Evolutionary conservation across 1,284 basidiomycete genomes (phyloP).

Genomic region (Naganishia albida): DNA sequence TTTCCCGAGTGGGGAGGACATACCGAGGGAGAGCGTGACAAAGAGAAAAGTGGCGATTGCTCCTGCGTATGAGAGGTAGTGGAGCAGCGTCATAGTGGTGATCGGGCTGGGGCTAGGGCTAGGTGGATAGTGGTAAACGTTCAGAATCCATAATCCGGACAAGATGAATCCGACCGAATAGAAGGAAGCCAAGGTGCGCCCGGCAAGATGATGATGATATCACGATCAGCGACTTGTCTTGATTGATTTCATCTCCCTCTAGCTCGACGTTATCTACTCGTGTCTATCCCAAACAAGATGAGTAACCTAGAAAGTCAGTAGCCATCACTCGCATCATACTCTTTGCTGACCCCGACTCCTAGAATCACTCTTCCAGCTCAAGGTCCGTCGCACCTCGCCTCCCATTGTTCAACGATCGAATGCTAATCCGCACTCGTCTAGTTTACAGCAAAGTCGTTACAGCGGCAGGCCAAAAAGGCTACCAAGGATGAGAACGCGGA

Average conservation of each 20-base stretch:
- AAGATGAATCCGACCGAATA: neutral
- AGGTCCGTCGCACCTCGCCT: slow-evolving; percentile 64
- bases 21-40: slow-evolving; percentile 75
- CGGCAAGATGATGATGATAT: neutral
- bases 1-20: slow-evolving; percentile 36
- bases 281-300: slow-evolving; percentile 57
- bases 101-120: neutral
- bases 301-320: slow-evolving; percentile 84
- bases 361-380: slow-evolving; percentile 96
- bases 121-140: neutral
- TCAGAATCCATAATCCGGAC: neutral
- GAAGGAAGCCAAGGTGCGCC: slow-evolving; percentile 3
- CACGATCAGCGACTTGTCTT: too few species aligned
- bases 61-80: slow-evolving; percentile 62
- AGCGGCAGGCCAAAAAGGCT: slow-evolving; percentile 90
- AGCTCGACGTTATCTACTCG: neutral
- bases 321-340: neutral
- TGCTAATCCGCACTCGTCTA: slow-evolving; percentile 48
- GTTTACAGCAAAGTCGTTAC: slow-evolving; percentile 94
- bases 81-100: slow-evolving; percentile 43
- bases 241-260: neutral
- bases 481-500: slow-evolving; percentile 87
- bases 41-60: slow-evolving; percentile 71
- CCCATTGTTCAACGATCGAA: neutral
- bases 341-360: slow-evolving; percentile 39